Evolutionary conservation across 2,329 filamentous ascomycete species (phyloP).

Genomic region (Sclerotinia sclerotiorum): DNA sequence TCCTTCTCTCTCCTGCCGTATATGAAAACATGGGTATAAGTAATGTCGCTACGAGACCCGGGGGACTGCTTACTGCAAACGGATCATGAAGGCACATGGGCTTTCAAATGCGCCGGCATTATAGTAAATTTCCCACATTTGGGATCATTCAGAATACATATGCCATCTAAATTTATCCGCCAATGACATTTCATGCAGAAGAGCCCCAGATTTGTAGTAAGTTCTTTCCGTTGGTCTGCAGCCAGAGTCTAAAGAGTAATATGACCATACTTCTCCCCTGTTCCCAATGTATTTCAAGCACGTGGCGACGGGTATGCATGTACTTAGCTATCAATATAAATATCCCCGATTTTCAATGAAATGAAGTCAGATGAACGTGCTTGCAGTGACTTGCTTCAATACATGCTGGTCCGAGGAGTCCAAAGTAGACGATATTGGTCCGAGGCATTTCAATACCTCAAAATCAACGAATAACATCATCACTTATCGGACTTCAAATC

Average conservation of each 20-base stretch:
- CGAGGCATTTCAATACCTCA: neutral
- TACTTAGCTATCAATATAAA: conserved; percentile 8
- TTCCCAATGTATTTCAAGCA: conserved; percentile 2
- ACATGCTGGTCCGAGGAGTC: neutral
- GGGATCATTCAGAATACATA: conserved; percentile 2
- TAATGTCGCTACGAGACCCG: no score
- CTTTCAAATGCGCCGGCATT: neutral
- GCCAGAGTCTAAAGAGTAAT: neutral
- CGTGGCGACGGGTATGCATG: neutral
- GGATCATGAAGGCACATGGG: neutral
- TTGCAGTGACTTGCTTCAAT: neutral
- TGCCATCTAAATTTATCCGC: conserved; percentile 5
- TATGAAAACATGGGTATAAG: no score
- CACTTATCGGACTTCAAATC: conserved; percentile 21
- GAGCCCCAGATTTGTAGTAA: neutral
- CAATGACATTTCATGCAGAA: neutral
- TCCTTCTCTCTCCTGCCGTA: neutral
- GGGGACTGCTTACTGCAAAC: neutral
- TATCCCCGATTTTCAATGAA: neutral
- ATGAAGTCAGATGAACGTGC: neutral
- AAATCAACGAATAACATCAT: neutral
- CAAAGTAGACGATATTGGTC: conserved; percentile 9
- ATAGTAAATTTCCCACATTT: neutral
- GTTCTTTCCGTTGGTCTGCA: neutral
- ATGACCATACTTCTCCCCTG: neutral